Conservation (phyloP, 2,329 filamentous ascomycete genomes). For the Diaporthe velutina region DNA sequence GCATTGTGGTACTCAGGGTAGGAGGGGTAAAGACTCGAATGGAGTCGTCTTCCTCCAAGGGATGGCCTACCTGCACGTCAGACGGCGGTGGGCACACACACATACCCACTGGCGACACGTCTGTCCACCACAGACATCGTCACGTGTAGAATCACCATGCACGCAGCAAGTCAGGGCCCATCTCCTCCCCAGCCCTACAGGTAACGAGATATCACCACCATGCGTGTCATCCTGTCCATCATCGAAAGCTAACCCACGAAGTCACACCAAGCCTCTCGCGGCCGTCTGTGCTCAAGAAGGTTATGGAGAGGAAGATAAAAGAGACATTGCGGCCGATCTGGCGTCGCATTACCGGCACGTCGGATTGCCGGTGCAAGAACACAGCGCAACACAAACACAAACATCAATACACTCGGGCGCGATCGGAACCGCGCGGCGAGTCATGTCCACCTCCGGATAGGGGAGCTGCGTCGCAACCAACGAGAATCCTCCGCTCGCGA, state of each 20-base stretch:
- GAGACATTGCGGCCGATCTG: background rate
- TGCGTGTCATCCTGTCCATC: conserved; percentile 23
- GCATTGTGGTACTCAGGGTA: conserved; percentile 6
- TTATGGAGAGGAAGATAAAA: background rate
- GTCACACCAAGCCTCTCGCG: background rate
- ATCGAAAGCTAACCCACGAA: background rate
- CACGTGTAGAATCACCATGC: background rate
- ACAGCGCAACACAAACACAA: conserved; percentile 17
- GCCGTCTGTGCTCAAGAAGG: conserved; percentile 8
- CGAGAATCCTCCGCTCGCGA: background rate
- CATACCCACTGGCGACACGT: conserved; percentile 5
- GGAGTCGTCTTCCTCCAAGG: background rate
- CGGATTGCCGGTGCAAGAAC: conserved; percentile 14
- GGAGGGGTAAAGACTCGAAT: background rate
- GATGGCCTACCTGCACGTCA: conserved; percentile 1
- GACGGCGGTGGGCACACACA: conserved; percentile 14
- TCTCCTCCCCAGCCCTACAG: background rate
- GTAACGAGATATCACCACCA: conserved; percentile 7
- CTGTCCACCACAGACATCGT: background rate
- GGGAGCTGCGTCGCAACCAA: background rate
- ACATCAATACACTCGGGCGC: conserved; percentile 6
- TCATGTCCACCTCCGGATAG: background rate
- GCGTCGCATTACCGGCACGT: conserved; percentile 23
- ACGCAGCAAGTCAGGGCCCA: background rate
- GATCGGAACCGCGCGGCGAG: conserved; percentile 13